A percentile compares a stretch with the other conserved stretches of the same genome.
These are phyloP conservation scores for Kazachstania bromeliacearum DNA, from an alignment of 805 yeast species.

Conservation along the genomic window DNA sequence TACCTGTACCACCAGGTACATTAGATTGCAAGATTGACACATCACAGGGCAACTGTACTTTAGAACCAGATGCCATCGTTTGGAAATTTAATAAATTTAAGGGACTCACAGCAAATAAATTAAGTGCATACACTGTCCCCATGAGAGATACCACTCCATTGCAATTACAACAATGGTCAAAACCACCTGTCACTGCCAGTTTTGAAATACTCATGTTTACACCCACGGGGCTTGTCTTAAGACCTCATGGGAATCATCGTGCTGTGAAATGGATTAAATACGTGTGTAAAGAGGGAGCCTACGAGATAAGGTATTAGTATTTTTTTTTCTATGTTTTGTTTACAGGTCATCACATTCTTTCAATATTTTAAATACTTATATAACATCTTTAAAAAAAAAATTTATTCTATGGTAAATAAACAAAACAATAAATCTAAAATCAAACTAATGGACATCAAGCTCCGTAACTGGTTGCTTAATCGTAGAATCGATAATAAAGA, in stretches of 20 bases:
- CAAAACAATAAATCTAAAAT: too few relatives aligned
- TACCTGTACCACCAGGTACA: conserved; percentile 63
- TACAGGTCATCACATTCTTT: too few relatives aligned
- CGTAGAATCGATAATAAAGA: not conserved
- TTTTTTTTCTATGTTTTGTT: not conserved
- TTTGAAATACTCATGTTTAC: conserved; percentile 69
- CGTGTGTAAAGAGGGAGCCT: conserved; percentile 63
- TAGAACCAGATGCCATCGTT: conserved; percentile 48
- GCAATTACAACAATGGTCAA: conserved; percentile 42
- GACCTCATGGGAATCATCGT: conserved; percentile 35
- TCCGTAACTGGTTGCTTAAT: not conserved
- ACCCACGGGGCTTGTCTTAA: conserved; percentile 65
- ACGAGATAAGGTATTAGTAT: conserved; percentile 58
- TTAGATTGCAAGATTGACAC: conserved; percentile 38
- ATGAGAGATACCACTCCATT: conserved; percentile 18
- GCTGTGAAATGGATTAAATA: conserved; percentile 88
- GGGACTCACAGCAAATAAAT: conserved; percentile 55
- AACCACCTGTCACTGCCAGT: conserved; percentile 65
- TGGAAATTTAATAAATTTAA: conserved; percentile 66
- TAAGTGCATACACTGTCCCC: conserved; percentile 46
- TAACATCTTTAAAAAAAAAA: too few relatives aligned
- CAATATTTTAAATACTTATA: too few relatives aligned
- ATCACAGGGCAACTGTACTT: conserved; percentile 60
- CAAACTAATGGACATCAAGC: too few relatives aligned
- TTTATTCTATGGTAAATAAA: too few relatives aligned